Conservation (phyloP, 1,284 basidiomycete genomes). For the Malassezia cuniculi region DNA sequence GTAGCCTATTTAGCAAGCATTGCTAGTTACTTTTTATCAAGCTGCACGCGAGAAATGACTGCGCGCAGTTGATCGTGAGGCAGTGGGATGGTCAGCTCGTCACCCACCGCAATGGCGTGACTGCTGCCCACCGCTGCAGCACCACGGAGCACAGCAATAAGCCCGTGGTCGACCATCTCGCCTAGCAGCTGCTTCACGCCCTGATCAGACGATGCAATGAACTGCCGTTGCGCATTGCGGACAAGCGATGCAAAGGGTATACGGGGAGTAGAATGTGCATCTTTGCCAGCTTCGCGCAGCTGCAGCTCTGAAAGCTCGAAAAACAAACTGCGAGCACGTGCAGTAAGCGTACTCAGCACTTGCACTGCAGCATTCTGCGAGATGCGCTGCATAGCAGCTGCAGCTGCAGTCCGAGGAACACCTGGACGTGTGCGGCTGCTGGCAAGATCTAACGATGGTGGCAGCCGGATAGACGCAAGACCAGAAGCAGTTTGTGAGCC, state of each 20-base stretch:
- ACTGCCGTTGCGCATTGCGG: conserved; percentile 11
- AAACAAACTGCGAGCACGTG: conserved; percentile 12
- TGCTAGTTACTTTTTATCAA: no score
- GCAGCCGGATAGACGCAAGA: conserved; percentile 6
- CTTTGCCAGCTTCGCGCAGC: conserved; percentile 4
- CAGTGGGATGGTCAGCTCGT: conserved; percentile 12
- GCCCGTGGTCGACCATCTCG: conserved; percentile 15
- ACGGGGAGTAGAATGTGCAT: not conserved
- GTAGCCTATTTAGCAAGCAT: no score
- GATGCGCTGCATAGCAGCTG: conserved; percentile 2
- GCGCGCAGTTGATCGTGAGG: not conserved
- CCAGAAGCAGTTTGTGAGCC: conserved; percentile 2
- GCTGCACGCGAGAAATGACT: not conserved
- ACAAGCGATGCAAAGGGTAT: conserved; percentile 7
- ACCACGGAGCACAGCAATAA: conserved; percentile 10
- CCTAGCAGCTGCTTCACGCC: conserved; percentile 13
- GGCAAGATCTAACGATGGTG: conserved; percentile 10
- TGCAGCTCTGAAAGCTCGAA: conserved; percentile 8
- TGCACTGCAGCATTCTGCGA: conserved; percentile 11
- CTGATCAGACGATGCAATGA: conserved; percentile 11
- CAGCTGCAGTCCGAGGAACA: conserved; percentile 1
- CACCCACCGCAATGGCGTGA: conserved; percentile 14
- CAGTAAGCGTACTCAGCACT: conserved; percentile 13
- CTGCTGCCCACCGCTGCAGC: conserved; percentile 7
- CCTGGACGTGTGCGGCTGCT: conserved; percentile 6